Base-by-base conservation (phyloP, 352 stramenopile genomes). In the Blastocystis sp. region DNA sequence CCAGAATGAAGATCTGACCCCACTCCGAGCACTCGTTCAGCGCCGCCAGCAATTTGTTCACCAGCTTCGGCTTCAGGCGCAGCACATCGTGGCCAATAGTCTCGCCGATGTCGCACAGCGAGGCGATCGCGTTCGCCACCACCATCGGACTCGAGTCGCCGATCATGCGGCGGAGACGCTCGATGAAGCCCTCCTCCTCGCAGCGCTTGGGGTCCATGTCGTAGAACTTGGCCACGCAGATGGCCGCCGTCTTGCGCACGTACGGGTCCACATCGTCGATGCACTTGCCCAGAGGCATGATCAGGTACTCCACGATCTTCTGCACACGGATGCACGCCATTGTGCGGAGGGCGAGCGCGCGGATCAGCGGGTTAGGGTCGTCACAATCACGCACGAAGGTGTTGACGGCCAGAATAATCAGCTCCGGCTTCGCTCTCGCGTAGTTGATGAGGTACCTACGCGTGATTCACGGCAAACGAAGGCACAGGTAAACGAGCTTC, bases 1-100 rank as follows among this genome's bases (percentile, higher is more conserved):
- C 96, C 6, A 98, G 91, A 87, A 98, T 98, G 89, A 98, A 98
- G 3, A 99, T 96, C 91, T 99, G 95, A 38, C 96, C 96, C 96
- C 96, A 99, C 91, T 99, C 97, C 79, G 97, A 98, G 92, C 96
- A 99, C 91, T 99, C 97, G 89, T 98, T 98, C 17, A 99, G 91
- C 1, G 97, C 97, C 0, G 97, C 96, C n/a, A 99, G 90, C 38
- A 99, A 92, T 90, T 99, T 99, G 52, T 38, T 68, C 59, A 80
- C 70, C 52, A 80, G 70, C 59, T 80, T 80, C 3, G 94, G 96
- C 54, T 93, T 97, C 90, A 99, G 97, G 89, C 97, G 92, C 91
- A 96, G 95, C 17, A 96, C 92, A 89, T 98, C 95, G 89, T 94
- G 93, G 52, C 94, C 95, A 42, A 93, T 95, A 14, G 96, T 97